A percentile compares a stretch with the other conserved stretches of the same genome.
These are phyloP conservation scores for Uronychia setigera DNA, from an alignment of 73 alveolate genomes.

Conservation along the genomic window DNA sequence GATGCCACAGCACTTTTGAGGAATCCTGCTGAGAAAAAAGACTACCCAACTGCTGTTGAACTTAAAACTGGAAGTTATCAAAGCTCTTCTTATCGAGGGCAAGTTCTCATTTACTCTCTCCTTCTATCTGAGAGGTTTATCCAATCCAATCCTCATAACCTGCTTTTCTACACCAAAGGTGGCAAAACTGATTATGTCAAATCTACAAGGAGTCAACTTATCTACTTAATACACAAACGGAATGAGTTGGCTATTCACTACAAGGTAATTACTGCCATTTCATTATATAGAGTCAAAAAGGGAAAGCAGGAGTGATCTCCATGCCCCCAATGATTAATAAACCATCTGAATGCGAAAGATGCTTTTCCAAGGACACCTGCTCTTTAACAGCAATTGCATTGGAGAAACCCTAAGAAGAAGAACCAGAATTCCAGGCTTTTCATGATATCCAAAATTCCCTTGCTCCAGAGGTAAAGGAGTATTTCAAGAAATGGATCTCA, in stretches of 20 bases:
- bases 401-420: neutral
- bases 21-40: constrained; percentile 24
- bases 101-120: constrained; percentile 55
- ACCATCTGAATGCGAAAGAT: neutral
- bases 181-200: constrained; percentile 11
- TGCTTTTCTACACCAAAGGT: constrained; percentile 52
- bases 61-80: constrained; percentile 60
- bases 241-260: neutral
- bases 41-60: constrained; percentile 56
- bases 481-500: constrained; percentile 35
- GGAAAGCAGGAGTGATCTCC: neutral
- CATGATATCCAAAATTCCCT: constrained; percentile 16
- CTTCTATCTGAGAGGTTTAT: constrained; percentile 51
- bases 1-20: constrained; percentile 50
- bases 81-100: constrained; percentile 47
- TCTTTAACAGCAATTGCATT: neutral
- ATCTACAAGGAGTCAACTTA: neutral
- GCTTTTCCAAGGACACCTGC: constrained; percentile 10
- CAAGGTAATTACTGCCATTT: neutral
- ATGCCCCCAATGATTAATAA: neutral
- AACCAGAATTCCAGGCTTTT: neutral
- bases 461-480: constrained; percentile 8
- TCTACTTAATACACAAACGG: neutral
- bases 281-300: neutral
- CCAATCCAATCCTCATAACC: constrained; percentile 53